Percentiles rank a stretch among this genome's conserved stretches.
phyloP scores from a whole-genome alignment of 768 basidiomycete genomes.

The Pilatotrama ljubarskyi region DNA sequence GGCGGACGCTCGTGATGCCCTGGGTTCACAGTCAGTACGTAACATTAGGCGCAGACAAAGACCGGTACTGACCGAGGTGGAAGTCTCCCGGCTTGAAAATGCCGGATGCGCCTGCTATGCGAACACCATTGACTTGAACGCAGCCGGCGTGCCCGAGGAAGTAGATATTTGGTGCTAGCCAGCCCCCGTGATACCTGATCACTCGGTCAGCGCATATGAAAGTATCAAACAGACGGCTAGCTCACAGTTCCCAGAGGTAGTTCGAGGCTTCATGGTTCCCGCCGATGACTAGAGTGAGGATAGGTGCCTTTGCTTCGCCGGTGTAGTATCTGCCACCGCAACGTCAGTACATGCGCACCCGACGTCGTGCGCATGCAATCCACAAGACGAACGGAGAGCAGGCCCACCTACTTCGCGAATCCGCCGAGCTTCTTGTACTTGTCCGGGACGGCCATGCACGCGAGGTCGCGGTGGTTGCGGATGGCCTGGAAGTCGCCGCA shows the following conservation, averaged over 20 bases:
- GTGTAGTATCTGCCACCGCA: constrained; percentile 74
- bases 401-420: constrained; percentile 69
- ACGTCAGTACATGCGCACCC: background rate
- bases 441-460: constrained; percentile 87
- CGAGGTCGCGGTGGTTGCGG: constrained; percentile 79
- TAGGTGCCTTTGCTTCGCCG: constrained; percentile 76
- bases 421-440: constrained; percentile 86
- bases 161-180: constrained; percentile 96
- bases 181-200: constrained; percentile 88
- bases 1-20: constrained; percentile 84
- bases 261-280: constrained; percentile 98
- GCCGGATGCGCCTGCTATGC: constrained; percentile 89
- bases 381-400: background rate
- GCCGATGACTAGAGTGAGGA: constrained; percentile 92
- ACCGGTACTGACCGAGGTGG: constrained; percentile 46
- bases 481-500: constrained; percentile 98
- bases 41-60: no score
- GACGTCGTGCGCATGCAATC: background rate
- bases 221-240: constrained; percentile 14
- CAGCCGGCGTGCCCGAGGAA: constrained; percentile 92
- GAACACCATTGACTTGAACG: constrained; percentile 81
- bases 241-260: constrained; percentile 94
- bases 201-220: constrained; percentile 4
- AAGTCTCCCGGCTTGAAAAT: constrained; percentile 86
- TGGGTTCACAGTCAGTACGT: constrained; percentile 27